Evolutionary conservation across 441 rosid species (phyloP), one percentile per base, ranked within the genome.

Genomic region (Bocquillonia castaneifolia): DNA sequence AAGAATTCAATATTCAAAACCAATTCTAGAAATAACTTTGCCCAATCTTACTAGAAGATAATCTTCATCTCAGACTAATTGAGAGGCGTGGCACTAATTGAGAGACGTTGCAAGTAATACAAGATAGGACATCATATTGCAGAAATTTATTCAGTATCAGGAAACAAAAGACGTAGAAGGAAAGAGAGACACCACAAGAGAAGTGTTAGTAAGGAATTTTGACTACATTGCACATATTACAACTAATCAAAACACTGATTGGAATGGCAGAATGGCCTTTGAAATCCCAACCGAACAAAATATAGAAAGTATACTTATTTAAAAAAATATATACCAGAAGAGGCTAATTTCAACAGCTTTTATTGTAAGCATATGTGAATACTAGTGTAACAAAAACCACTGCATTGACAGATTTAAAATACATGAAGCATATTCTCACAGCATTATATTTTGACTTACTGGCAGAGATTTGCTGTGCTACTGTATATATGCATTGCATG

Each of bases 401-500:
- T 44, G 47, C 59, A 61, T 55, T 61, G 3, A 26, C n/a, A 47
- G 14, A 53, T 36, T 17, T 40, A 54, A 26, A 42, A 6, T 6
- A 14, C 47, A 6, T n/a, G n/a, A n/a, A n/a, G 47, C 40, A 31
- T 15, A 29, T 42, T 23, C 66, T 26, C 20, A 36, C 32, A 39
- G 44, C 26, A 31, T n/a, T 29, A 31, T 23, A 53, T 59, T 69
- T 56, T 54, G 56, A 89, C 99, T 92, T 89, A 95, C 99, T 90
- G 90, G 96, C 86, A 92, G 66, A 95, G 90, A 66, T 90, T 85
- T 59, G 96, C 99, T 32, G 99, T 95, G 82, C 88, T 89, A 56
- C 86, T 77, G 75, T 88, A 95, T 23, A 86, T 83, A 70, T 83
- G 83, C 77, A 79, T 63, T 37, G 93, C 81, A 68, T 84, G 97